Evolutionary conservation across 371 early-diverging fungal species (phyloP).

Genomic region (Thermomucor indicae-seudaticae): DNA sequence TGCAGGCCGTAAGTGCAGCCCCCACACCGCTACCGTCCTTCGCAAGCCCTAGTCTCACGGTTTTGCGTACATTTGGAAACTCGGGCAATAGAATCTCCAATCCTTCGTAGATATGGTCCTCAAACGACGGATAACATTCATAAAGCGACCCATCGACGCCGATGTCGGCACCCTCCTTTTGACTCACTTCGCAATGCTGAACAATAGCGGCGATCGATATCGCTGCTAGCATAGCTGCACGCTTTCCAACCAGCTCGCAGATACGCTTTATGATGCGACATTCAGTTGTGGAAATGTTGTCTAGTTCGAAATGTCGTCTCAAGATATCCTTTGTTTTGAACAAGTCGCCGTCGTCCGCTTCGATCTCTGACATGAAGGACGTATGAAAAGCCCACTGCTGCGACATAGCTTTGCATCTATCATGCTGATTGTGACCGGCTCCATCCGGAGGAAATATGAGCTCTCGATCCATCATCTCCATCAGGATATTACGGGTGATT

Average conservation of each 20-base stretch:
- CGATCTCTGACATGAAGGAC: slow-evolving; percentile 88
- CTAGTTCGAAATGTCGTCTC: slow-evolving; percentile 68
- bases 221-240: slow-evolving; percentile 86
- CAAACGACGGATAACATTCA: slow-evolving; percentile 90
- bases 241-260: slow-evolving; percentile 82
- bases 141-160: slow-evolving; percentile 95
- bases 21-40: slow-evolving; percentile 51
- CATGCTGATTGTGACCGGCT: slow-evolving; percentile 30
- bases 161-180: slow-evolving; percentile 60
- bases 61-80: slow-evolving; percentile 39
- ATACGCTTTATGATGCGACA: slow-evolving; percentile 79
- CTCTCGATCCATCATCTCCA: slow-evolving; percentile 80
- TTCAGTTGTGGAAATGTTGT: slow-evolving; percentile 67
- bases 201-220: slow-evolving; percentile 83
- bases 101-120: slow-evolving; percentile 72
- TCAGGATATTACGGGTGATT: slow-evolving; percentile 73
- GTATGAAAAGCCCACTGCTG: slow-evolving; percentile 84
- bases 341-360: slow-evolving; percentile 71
- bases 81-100: slow-evolving; percentile 61
- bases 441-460: slow-evolving; percentile 54
- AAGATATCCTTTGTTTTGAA: slow-evolving; percentile 67
- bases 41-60: slow-evolving; percentile 56
- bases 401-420: slow-evolving; percentile 64
- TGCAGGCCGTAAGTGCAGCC: slow-evolving; percentile 48
- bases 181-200: slow-evolving; percentile 50